These are phyloP conservation scores for Ophiocordyceps camponoti-rufipedis DNA, from an alignment of 2,329 filamentous ascomycete species.

Conservation along the genomic window DNA sequence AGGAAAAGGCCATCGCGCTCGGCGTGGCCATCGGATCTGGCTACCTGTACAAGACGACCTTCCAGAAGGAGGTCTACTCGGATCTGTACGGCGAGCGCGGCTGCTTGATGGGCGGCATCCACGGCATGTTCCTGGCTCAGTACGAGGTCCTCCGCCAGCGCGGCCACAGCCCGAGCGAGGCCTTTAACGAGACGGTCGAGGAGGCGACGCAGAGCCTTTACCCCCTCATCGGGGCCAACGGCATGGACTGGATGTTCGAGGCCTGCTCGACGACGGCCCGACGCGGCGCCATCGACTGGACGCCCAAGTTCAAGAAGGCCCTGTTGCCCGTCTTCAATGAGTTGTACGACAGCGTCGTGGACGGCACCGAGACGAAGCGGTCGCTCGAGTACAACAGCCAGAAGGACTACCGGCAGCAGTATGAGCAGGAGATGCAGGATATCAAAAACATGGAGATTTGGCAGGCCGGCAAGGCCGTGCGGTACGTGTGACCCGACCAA, in stretches of 20 bases:
- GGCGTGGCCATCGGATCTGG: conserved; percentile 94
- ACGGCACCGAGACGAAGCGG: conserved; percentile 87
- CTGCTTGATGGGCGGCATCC: conserved; percentile 99
- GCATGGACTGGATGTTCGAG: conserved; percentile 99
- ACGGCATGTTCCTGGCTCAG: conserved; percentile 99
- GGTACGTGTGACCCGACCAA: conserved; percentile 23
- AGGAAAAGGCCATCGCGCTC: conserved; percentile 94
- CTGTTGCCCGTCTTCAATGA: conserved; percentile 98
- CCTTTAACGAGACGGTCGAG: conserved; percentile 99
- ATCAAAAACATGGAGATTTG: conserved; percentile 98
- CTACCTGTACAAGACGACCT: conserved; percentile 99
- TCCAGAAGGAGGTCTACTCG: conserved; percentile 99
- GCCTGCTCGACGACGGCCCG: conserved; percentile 98
- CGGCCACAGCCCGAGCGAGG: conserved; percentile 92
- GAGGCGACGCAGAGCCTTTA: conserved; percentile 97
- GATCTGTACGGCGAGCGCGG: conserved; percentile 99
- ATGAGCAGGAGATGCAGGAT: conserved; percentile 96
- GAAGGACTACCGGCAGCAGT: conserved; percentile 90
- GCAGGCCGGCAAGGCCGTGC: conserved; percentile 94
- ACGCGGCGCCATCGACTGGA: conserved; percentile 98
- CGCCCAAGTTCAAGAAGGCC: conserved; percentile 87
- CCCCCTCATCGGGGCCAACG: conserved; percentile 90
- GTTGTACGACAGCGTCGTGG: conserved; percentile 82
- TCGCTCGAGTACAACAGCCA: conserved; percentile 95
- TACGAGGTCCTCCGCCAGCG: conserved; percentile 99